phyloP scores from a whole-genome alignment of 2,329 filamentous ascomycete genomes.

The Xylariaceae sp. region DNA sequence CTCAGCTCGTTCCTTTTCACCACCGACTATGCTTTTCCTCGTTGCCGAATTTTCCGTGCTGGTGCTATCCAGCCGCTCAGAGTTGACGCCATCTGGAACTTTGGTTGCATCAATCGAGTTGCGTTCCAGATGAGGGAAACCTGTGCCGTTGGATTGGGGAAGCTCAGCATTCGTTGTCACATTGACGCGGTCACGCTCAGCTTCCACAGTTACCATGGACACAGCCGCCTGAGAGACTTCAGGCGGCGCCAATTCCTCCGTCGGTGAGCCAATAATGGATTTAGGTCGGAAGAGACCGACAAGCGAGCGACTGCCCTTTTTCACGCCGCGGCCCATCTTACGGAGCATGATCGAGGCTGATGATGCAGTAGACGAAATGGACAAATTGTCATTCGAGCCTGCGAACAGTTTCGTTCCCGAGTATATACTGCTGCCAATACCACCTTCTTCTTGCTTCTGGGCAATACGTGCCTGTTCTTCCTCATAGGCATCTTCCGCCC shows the following conservation, averaged over 20 bases:
- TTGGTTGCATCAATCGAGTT: conserved; percentile 70
- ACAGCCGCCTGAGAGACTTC: conserved; percentile 77
- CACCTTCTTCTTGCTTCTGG: conserved; percentile 84
- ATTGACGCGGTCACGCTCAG: conserved; percentile 79
- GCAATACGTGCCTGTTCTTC: conserved; percentile 90
- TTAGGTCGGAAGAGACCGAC: conserved; percentile 95
- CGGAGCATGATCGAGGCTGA: conserved; percentile 91
- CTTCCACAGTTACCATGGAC: conserved; percentile 93
- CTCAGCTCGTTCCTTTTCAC: conserved; percentile 85
- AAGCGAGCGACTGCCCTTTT: conserved; percentile 84
- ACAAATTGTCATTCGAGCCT: conserved; percentile 91
- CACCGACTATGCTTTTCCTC: conserved; percentile 85
- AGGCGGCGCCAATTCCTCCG: conserved; percentile 61
- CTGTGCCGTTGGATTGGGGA: conserved; percentile 67
- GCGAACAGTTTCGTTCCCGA: conserved; percentile 80
- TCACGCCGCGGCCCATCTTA: conserved; percentile 99
- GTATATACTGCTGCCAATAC: conserved; percentile 91
- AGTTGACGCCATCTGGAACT: conserved; percentile 35
- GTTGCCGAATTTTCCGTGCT: conserved; percentile 58
- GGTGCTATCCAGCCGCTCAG: conserved; percentile 53
- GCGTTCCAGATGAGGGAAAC: conserved; percentile 78
- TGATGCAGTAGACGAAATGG: conserved; percentile 83
- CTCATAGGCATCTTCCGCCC: conserved; percentile 64
- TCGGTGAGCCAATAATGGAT: conserved; percentile 75
- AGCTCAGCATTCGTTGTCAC: conserved; percentile 67